Evolutionary conservation across 768 basidiomycete genomes (phyloP).

Genomic region (Mycena albidolilacea): DNA sequence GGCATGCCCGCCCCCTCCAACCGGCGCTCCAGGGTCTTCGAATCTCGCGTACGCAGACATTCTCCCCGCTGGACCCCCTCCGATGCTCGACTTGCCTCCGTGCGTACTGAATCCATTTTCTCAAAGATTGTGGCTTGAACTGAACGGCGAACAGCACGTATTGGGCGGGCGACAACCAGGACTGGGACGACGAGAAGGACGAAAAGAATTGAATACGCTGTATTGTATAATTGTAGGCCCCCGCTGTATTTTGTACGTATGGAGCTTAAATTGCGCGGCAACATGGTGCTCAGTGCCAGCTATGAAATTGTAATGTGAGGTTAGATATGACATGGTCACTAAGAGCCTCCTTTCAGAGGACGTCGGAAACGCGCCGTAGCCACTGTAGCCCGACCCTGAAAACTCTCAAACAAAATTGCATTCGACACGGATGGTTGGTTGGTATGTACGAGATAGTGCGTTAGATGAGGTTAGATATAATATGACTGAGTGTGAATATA

Average conservation of each 20-base stretch:
- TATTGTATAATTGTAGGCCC: too few species aligned
- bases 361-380: slow-evolving; percentile 77
- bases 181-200: slow-evolving; percentile 31
- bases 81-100: slow-evolving; percentile 24
- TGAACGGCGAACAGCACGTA: slow-evolving; percentile 9
- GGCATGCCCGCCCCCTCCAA: slow-evolving; percentile 18
- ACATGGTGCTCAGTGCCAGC: too few species aligned
- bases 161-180: slow-evolving; percentile 33
- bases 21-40: slow-evolving; percentile 19
- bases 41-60: slow-evolving; percentile 18
- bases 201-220: too few species aligned
- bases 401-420: background rate
- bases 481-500: slow-evolving; percentile 6
- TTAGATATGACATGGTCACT: slow-evolving; percentile 76
- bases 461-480: background rate
- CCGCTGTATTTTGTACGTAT: too few species aligned
- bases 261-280: too few species aligned
- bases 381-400: slow-evolving; percentile 54
- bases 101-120: background rate
- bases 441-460: too few species aligned
- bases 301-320: slow-evolving; percentile 67
- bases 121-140: background rate
- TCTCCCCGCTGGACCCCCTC: slow-evolving; percentile 20
- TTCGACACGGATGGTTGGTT: too few species aligned
- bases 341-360: slow-evolving; percentile 80